Evolutionary conservation across 768 basidiomycete genomes (phyloP), one percentile per base, ranked within the genome.

Genomic region (Leucocoprinus leucothites): DNA sequence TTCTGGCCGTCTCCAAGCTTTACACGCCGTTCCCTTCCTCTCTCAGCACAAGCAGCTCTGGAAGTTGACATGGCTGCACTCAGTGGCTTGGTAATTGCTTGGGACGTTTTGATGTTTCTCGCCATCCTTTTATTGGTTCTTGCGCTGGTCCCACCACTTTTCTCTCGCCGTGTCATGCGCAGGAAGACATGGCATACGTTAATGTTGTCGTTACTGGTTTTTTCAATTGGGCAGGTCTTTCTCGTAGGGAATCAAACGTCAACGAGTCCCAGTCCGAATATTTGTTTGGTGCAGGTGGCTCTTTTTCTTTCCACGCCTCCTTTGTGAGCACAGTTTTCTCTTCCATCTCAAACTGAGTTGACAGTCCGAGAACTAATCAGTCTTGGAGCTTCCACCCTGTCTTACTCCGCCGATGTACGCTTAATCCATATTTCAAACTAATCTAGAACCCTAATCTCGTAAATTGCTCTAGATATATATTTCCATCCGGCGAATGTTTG

Each of bases 151-250:
- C 53, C 53, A 24, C 53, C 53, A 14, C 11, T 48, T 14, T 28
- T 55, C 16, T 55, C 53, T 48, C 53, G 45, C 14, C 14, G 48
- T 24, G 26, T 48, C 4, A 40, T 48, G 24, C 53, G 53, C 13
- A 47, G 53, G 46, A 55, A 55, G 53, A 55, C 53, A 18, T 55
- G 53, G 53, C 36, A 55, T 34, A 47, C 45, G 13, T 1, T 55
- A n/a, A 47, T 55, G 46, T 11, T 55, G 13, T 48, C 53, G 9
- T 21, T 28, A 35, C 36, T 55, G 16, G 11, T 55, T 21, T 34
- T 55, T 31, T 35, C 53, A 3, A 47, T 48, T 22, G 46, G 46
- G 3, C 14, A 26, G 9, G 26, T 55, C 19, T 24, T 55, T 9
- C 35, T 38, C 5, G 46, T 55, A 22, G 53, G 53, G 2, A 45